Conservation (phyloP, 139 green algal genomes). For the Pycnococcus provasolii region DNA sequence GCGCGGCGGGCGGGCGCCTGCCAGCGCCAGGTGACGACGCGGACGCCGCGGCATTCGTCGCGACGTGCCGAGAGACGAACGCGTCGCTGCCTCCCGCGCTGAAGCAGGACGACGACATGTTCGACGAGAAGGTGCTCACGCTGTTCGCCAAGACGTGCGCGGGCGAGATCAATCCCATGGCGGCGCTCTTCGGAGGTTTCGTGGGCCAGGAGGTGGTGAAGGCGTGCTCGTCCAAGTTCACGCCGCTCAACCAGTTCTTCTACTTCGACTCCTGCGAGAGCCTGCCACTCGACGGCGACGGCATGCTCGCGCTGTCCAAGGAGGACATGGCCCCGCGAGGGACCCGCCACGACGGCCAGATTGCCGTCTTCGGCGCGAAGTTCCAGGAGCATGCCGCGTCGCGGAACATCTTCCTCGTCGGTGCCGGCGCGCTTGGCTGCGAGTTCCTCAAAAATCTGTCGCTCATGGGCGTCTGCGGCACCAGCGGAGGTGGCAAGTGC, state of each 20-base stretch:
- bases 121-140: constrained; percentile 3
- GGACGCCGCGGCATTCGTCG: constrained; percentile 61
- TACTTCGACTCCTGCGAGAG: constrained; percentile 41
- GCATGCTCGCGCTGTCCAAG: constrained; percentile 27
- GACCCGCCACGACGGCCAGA: constrained; percentile 70
- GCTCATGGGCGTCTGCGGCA: constrained; percentile 75
- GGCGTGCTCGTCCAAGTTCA: constrained; percentile 89
- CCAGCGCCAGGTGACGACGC: constrained; percentile 46
- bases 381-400: constrained; percentile 46
- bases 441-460: constrained; percentile 98
- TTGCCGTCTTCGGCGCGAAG: constrained; percentile 67
- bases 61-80: constrained; percentile 53
- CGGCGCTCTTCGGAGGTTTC: constrained; percentile 89
- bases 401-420: constrained; percentile 85
- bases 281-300: constrained; percentile 6
- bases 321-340: constrained; percentile 51
- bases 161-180: constrained; percentile 62
- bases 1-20: constrained; percentile 31
- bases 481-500: constrained; percentile 37
- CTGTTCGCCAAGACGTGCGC: constrained; percentile 7
- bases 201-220: constrained; percentile 97
- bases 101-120: constrained; percentile 22
- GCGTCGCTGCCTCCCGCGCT: constrained; percentile 16
- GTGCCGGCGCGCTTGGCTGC: constrained; percentile 89
- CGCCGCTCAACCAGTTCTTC: constrained; percentile 74